Evolutionary conservation across 495 filamentous ascomycete genomes (phyloP), one percentile per base, ranked within the genome.

Genomic region (Parachaetomium inaequale): DNA sequence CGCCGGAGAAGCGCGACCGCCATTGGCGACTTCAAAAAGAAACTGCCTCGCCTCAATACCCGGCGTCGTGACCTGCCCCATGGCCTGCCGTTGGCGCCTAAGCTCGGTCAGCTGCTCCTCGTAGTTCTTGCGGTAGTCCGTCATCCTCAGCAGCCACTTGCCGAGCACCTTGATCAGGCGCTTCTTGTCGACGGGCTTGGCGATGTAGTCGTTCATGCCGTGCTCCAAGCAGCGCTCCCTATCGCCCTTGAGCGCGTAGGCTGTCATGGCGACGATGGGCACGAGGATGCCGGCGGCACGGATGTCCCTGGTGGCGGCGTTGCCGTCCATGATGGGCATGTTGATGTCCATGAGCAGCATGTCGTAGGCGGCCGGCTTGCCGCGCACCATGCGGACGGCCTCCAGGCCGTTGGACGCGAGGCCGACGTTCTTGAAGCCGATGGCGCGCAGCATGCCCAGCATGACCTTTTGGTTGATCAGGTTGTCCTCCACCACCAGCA

Each of bases 241-340:
- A 63, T 87, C 85, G 0, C 84, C 85, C 58, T 84, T 83, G 14
- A 87, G 71, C 0, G 85, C 85, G 64, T 87, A 85, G 0, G 84
- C 85, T 0, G 85, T 87, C 72, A 88, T 79, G 53, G 85, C 85
- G 32, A 87, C 76, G 40, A 88, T 87, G 19, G 85, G 85, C 3
- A 83, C 75, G 19, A 74, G 69, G 1, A 79, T 66, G 8, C 75
- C 74, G 11, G 62, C 63, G 8, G 68, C 63, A 0, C 78, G 59
- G 7, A 82, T 79, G 32, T 72, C 64, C 12, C 43, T 55, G 2
- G 78, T 73, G 2, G 79, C 78, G 46, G 68, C 63, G 23, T 78
- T 64, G 7, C 79, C 79, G 57, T 80, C 78, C 31, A 80, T 66
- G 40, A 80, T 58, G n/a, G 79, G 79, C 79, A 82, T 82, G 66